Evolutionary conservation across 805 yeast species (phyloP).

Genomic region (Metschnikowia santaceciliae): DNA sequence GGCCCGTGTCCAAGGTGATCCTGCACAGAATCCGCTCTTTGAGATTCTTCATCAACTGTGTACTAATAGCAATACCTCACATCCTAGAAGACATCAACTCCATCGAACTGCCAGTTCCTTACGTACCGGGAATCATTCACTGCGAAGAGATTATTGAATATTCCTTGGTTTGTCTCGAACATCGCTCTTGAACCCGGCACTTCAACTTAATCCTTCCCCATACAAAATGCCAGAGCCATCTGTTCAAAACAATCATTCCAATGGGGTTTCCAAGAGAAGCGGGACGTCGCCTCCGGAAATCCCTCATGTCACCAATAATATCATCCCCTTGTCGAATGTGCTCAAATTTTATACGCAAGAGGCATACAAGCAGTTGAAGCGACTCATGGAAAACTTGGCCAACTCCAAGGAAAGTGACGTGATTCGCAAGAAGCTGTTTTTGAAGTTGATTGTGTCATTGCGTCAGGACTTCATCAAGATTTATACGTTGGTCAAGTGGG

Average conservation of each 20-base stretch:
- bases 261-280: background rate
- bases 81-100: slow-evolving; percentile 1
- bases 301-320: slow-evolving; percentile 72
- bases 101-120: background rate
- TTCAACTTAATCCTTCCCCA: background rate
- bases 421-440: slow-evolving; percentile 61
- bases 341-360: slow-evolving; percentile 57
- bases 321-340: slow-evolving; percentile 59
- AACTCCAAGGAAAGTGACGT: slow-evolving; percentile 49
- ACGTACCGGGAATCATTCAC: background rate
- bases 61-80: slow-evolving; percentile 1
- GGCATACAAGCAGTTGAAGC: slow-evolving; percentile 59
- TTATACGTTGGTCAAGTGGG: slow-evolving; percentile 89
- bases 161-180: background rate
- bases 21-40: background rate
- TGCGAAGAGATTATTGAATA: background rate
- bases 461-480: slow-evolving; percentile 82
- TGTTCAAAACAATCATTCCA: slow-evolving; percentile 1
- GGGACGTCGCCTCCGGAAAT: slow-evolving; percentile 35
- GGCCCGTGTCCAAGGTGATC: background rate
- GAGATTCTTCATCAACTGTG: slow-evolving; percentile 2
- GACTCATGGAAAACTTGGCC: slow-evolving; percentile 57
- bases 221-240: slow-evolving; percentile 2
- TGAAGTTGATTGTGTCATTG: slow-evolving; percentile 63
- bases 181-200: background rate